These are phyloP conservation scores for Colletotrichum endophyticum DNA, from an alignment of 2,329 filamentous ascomycete genomes.

Conservation along the genomic window DNA sequence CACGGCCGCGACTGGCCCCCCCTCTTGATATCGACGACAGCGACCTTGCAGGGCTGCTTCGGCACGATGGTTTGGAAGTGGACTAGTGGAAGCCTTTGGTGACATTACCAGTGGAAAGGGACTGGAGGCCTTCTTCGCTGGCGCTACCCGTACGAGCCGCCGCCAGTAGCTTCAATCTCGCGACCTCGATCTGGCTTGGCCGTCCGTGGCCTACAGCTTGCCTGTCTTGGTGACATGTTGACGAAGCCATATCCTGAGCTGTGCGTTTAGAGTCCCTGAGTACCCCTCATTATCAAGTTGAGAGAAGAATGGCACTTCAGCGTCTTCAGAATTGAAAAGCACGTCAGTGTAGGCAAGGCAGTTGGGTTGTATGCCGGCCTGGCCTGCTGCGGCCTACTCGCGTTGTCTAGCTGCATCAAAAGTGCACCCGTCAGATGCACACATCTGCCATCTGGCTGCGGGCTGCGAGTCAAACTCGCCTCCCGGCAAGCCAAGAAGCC, in stretches of 20 bases:
- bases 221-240: not conserved
- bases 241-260: not conserved
- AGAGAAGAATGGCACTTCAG: not conserved
- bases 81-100: not conserved
- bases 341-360: too few species aligned
- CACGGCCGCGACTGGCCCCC: not conserved
- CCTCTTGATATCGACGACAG: not conserved
- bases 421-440: not conserved
- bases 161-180: not conserved
- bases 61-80: not conserved
- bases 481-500: not conserved
- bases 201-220: too few species aligned
- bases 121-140: not conserved
- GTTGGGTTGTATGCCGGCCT: not conserved
- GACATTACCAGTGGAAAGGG: not conserved
- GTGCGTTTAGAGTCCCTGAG: not conserved
- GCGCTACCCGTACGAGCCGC: not conserved
- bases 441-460: not conserved
- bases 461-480: not conserved
- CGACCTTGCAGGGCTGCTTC: not conserved
- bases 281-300: not conserved
- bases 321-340: too few species aligned
- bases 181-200: not conserved
- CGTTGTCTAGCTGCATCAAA: not conserved
- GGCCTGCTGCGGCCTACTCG: not conserved